These are phyloP conservation scores for Zizania palustris DNA, from an alignment of 202 grass and related monocot genomes.

Conservation along the genomic window DNA sequence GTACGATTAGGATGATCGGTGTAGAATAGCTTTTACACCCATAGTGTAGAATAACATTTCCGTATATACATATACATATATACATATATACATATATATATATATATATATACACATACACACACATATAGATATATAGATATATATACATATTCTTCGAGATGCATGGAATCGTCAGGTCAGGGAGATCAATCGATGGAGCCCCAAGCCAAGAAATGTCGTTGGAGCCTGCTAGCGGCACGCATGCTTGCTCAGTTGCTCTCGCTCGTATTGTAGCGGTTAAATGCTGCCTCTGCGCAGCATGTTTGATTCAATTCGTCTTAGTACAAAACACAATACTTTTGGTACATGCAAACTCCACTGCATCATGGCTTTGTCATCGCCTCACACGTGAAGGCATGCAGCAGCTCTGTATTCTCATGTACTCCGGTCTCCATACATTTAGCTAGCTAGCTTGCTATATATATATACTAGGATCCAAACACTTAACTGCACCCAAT, in stretches of 20 bases:
- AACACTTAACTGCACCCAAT: no score
- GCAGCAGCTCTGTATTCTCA: not conserved
- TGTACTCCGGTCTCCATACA: no score
- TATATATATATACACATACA: no score
- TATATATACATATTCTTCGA: not conserved
- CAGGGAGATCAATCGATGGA: not conserved
- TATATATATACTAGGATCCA: no score
- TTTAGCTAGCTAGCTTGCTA: no score
- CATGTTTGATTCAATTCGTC: not conserved
- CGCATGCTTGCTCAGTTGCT: not conserved
- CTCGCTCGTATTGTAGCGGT: not conserved
- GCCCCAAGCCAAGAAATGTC: not conserved
- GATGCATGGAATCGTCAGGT: constrained; percentile 31
- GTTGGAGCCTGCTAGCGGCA: not conserved
- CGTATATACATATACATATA: no score
- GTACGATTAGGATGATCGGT: no score
- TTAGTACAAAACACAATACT: not conserved
- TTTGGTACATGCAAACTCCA: not conserved
- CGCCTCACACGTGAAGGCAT: not conserved
- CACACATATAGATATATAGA: no score
- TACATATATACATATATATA: no score
- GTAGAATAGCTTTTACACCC: no score
- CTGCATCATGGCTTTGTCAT: constrained; percentile 2
- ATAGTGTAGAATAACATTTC: no score
- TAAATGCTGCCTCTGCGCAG: not conserved